Conservation (phyloP, 306 rosid genomes). For the Lithocarpus polystachyus region DNA sequence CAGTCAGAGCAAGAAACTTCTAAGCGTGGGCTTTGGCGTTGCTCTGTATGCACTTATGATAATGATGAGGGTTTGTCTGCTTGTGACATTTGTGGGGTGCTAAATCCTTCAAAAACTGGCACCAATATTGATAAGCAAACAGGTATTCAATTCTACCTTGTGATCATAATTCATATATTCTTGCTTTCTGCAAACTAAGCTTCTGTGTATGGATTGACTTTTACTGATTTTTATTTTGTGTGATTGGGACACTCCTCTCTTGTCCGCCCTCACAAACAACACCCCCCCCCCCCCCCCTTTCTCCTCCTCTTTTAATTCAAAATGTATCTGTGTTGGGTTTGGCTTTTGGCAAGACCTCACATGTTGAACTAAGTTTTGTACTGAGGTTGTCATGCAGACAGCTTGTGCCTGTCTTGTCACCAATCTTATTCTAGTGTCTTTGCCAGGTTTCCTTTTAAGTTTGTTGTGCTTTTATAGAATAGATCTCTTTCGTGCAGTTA, state of each 20-base stretch:
- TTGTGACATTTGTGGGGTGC: conserved; percentile 92
- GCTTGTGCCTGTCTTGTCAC: background rate
- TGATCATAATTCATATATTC: background rate
- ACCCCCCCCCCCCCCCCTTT: too few relatives aligned
- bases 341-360: conserved; percentile 8
- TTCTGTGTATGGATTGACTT: background rate
- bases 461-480: conserved; percentile 43
- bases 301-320: background rate
- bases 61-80: conserved; percentile 66
- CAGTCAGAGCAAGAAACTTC: conserved; percentile 42
- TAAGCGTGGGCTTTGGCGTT: conserved; percentile 55
- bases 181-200: background rate
- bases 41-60: conserved; percentile 85
- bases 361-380: background rate
- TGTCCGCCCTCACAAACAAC: background rate
- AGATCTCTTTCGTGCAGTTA: conserved; percentile 96
- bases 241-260: conserved; percentile 20
- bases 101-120: conserved; percentile 37
- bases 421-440: conserved; percentile 16
- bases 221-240: background rate
- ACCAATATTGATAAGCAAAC: conserved; percentile 33
- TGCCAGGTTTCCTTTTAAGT: conserved; percentile 22
- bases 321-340: background rate
- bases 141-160: conserved; percentile 52
- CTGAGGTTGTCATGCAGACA: conserved; percentile 8